Evolutionary conservation across 2,329 filamentous ascomycete genomes (phyloP).

Genomic region (Dendryphion nanum): DNA sequence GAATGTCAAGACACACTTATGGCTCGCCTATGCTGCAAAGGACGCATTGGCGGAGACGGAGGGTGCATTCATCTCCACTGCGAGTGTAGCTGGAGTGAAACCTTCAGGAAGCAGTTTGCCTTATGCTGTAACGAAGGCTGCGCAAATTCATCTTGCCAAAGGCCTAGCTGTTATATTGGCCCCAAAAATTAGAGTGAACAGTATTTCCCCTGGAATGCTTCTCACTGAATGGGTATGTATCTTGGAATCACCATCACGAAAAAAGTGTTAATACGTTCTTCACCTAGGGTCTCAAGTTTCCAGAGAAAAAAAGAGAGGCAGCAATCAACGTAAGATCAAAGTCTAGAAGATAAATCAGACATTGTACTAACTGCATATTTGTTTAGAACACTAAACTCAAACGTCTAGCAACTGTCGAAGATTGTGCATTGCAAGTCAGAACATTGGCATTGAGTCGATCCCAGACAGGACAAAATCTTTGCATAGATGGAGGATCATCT

Average conservation of each 20-base stretch:
- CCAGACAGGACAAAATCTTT: conserved; percentile 38
- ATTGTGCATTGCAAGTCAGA: conserved; percentile 38
- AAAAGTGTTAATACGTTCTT: too few species aligned
- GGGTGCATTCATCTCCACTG: conserved; percentile 63
- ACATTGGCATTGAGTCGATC: conserved; percentile 34
- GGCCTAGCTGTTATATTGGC: conserved; percentile 63
- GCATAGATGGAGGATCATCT: conserved; percentile 36
- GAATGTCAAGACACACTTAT: conserved; percentile 56
- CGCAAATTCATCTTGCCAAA: conserved; percentile 66
- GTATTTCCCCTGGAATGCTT: conserved; percentile 62
- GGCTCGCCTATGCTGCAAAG: conserved; percentile 56
- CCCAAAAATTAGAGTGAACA: conserved; percentile 62
- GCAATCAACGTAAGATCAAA: too few species aligned
- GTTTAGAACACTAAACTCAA: conserved; percentile 49
- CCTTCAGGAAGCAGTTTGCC: conserved; percentile 66
- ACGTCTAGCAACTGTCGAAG: conserved; percentile 55
- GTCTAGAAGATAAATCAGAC: too few species aligned
- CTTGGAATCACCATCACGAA: too few species aligned
- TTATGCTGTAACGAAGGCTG: conserved; percentile 77
- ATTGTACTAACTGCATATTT: too few species aligned
- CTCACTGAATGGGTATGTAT: conserved; percentile 61
- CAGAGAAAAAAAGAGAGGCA: conserved; percentile 44
- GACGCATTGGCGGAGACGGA: conserved; percentile 59
- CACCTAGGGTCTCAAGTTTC: conserved; percentile 49
- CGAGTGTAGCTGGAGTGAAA: conserved; percentile 63